Evolutionary conservation across 2,329 filamentous ascomycete genomes (phyloP).

Genomic region (Trichoderma semiorbis): DNA sequence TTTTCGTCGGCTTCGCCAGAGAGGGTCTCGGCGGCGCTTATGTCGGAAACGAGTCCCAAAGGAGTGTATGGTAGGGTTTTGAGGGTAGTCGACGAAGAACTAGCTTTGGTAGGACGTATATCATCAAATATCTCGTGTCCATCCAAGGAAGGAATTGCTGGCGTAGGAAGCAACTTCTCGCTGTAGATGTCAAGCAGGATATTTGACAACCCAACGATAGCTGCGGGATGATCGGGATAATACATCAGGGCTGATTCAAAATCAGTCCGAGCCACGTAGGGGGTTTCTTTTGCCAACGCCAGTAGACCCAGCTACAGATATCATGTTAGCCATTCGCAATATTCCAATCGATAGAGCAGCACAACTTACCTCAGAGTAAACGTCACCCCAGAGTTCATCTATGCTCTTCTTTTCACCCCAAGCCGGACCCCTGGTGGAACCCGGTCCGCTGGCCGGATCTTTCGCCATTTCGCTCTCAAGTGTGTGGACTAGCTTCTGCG

Average conservation of each 20-base stretch:
- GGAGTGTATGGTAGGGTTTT: conserved; percentile 42
- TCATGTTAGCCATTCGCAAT: conserved; percentile 25
- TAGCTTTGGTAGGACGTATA: not conserved
- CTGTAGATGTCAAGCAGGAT: conserved; percentile 84
- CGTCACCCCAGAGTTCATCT: conserved; percentile 80
- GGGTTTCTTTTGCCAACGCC: conserved; percentile 56
- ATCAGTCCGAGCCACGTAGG: conserved; percentile 67
- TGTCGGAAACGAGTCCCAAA: conserved; percentile 41
- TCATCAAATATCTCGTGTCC: conserved; percentile 16
- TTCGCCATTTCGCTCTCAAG: conserved; percentile 66
- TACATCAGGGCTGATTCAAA: conserved; percentile 82
- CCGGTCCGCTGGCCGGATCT: conserved; percentile 60
- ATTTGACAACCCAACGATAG: conserved; percentile 78
- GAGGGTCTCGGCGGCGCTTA: conserved; percentile 23
- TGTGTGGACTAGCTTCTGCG: conserved; percentile 67
- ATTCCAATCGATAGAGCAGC: not conserved
- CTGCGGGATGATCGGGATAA: conserved; percentile 73
- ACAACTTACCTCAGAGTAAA: conserved; percentile 70
- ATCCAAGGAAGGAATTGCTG: conserved; percentile 47
- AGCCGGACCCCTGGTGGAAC: conserved; percentile 59
- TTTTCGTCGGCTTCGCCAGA: conserved; percentile 18
- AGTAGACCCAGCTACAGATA: conserved; percentile 58
- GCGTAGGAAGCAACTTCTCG: conserved; percentile 59
- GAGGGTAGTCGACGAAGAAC: conserved; percentile 6
- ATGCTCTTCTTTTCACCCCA: conserved; percentile 81